phyloP scores from a whole-genome alignment of 192 early-diverging fungal genomes.

The Rhizoclosmatium globosum region DNA sequence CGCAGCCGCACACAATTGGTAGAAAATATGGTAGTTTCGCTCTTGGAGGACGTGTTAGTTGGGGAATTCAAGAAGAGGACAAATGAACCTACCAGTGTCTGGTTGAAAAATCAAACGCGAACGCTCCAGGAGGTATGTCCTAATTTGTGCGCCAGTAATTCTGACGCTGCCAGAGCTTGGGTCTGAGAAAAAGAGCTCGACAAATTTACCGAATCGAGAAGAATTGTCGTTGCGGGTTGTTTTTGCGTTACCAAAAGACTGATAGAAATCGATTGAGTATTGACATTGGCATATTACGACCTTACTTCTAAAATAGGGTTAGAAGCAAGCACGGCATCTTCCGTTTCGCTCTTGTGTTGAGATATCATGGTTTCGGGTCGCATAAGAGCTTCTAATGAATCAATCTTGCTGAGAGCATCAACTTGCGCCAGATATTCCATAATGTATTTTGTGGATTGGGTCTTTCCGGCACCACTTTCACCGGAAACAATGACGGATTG shows the following conservation, averaged over 20 bases:
- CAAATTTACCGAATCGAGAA: conserved; percentile 94
- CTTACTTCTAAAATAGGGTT: conserved; percentile 90
- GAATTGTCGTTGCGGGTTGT: conserved; percentile 95
- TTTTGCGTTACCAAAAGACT: conserved; percentile 93
- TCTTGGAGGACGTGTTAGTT: conserved; percentile 49
- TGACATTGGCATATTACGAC: too few species aligned
- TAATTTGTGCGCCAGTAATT: conserved; percentile 86
- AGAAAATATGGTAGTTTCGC: conserved; percentile 96
- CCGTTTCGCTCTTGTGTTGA: conserved; percentile 34
- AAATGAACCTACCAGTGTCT: conserved; percentile 43
- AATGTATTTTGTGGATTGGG: conserved; percentile 87
- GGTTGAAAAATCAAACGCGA: conserved; percentile 92
- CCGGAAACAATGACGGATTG: conserved; percentile 95
- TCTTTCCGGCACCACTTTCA: conserved; percentile 95
- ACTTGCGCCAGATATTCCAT: conserved; percentile 83
- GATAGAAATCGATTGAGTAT: not conserved
- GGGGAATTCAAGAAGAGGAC: not conserved
- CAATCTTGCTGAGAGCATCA: conserved; percentile 40
- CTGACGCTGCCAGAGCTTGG: conserved; percentile 51
- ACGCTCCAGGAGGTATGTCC: conserved; percentile 90
- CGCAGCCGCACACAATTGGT: conserved; percentile 66
- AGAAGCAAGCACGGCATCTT: conserved; percentile 66
- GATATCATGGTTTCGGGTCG: conserved; percentile 22
- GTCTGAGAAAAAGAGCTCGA: conserved; percentile 63
- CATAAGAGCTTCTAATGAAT: conserved; percentile 33